Base-by-base conservation (phyloP, 805 yeast species). In the Metschnikowia amazonensis region DNA sequence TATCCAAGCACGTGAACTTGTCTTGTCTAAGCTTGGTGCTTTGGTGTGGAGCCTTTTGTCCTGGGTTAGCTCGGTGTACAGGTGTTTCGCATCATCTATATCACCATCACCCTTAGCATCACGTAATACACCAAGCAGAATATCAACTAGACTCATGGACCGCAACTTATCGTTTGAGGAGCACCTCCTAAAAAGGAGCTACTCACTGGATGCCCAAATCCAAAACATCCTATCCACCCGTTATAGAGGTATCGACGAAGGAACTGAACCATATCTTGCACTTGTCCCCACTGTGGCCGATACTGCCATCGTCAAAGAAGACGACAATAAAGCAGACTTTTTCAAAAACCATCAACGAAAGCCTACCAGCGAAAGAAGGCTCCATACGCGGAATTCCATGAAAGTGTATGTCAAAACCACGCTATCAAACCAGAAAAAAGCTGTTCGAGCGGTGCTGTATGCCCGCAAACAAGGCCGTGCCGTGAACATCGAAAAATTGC, bases 171-270 rank as follows among this genome's bases (percentile, higher is more conserved):
- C 69, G n/a, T 56, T 79, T 13, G 84, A 79, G 52, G 69, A 60
- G 42, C 72, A 68, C 35, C 60, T 79, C 13, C 62, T 79, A 5
- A 58, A 77, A 3, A 56, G 82, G 48, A 68, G 78, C 30, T 74
- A 66, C 44, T 66, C 62, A 45, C 67, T 63, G 28, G 57, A 45
- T 49, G 67, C 54, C 55, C 65, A 64, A 42, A 68, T 77, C 8
- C 56, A 65, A 25, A 67, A 72, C 44, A 60, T 76, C 6, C 53
- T 79, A 16, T 73, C 69, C 41, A 55, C 69, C 2, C 57, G 84
- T 42, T 79, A 77, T 58, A 69, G 80, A 0, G 46, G 63, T 11
- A 53, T 61, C 1, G 81, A 81, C 3, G 52, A 49, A 28, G 45
- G 48, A 21, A 23, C 42, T 13, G 44, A 73, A 57, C 76, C 77